Base-by-base conservation (phyloP, 768 basidiomycete genomes). In the Tulasnella sp. region DNA sequence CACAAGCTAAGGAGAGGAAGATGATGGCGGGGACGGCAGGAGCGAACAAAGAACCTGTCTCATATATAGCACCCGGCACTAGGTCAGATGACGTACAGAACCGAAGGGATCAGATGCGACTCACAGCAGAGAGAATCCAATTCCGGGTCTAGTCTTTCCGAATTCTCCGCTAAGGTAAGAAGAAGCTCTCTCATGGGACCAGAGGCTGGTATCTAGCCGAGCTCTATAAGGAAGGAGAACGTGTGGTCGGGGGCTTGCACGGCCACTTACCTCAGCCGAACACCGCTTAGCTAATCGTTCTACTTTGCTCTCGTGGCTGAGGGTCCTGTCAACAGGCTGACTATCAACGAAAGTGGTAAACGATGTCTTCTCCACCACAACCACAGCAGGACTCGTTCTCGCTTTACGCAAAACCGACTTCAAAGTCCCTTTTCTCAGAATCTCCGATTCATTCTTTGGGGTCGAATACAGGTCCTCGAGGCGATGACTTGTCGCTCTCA, bases 401-500 rank as follows among this genome's bases (percentile, higher is more conserved):
- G 31, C 42, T 77, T 12, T 74, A 74, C 31, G 39, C 73, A 40
- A 52, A 77, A 39, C 56, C 56, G 31, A 16, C 39, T 6, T 58
- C 76, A 38, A 77, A 77, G 44, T 79, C 78, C 2, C 71, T 79
- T 36, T 79, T 79, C 44, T 72, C 78, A 4, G 78, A 79, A 40
- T 79, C 78, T 7, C 78, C 78, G 14, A n/a, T 79, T 12, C 44
- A 74, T n/a, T 79, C 78, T 31, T 46, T 79, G 4, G 36, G 44
- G 4, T 16, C 39, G 27, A 74, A 74, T 24, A 74, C 78, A 10
- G 78, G 78, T 18, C 78, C 68, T 3, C 39, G 78, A 14, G 78
- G 78, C 27, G 78, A 79, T 72, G 78, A 79, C 71, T 72, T 79
- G 36, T 73, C 78, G 71, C 78, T 79, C 78, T 79, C 78, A 42